Base-by-base conservation (phyloP, 2,329 filamentous ascomycete genomes). In the Aureobasidium sp. region DNA sequence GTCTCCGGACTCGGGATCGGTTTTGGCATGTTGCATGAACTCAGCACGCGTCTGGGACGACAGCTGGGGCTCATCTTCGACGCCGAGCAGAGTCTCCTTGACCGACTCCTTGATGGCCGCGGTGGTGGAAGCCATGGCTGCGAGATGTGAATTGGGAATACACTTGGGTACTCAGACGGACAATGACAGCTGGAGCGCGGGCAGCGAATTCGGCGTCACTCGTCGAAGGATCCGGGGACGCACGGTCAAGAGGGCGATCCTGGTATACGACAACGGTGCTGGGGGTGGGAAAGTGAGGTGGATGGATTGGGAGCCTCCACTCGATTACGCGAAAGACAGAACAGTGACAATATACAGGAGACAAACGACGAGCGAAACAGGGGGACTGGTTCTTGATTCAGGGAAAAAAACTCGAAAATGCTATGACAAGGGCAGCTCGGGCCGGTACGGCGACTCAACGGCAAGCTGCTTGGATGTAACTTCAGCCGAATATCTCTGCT, bases 1-100 rank as follows among this genome's bases (percentile, higher is more conserved):
- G 70, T 97, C 90, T 63, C 89, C 92, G 11, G 86, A 82, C 68
- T 85, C 81, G 64, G 87, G 80, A 71, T 96, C 90, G 74, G 87
- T 88, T 71, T 83, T 77, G 44, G 94, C 90, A 79, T 92, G 81
- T 71, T 84, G 84, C 69, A 86, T 77, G 76, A 97, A 99, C 65
- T 86, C 86, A 63, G 85, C 80, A 76, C 87, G 89, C 66, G 87
- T 87, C 74, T 92, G 87, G 65, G 84, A 81, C 53, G 91, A 91
- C 67, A 93, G 77, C 73, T 88, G 81, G 34, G 81, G 76, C 41
- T 79, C 75, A 29, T 68, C 64, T 62, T 78, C 75, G 61, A 76
- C 77, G 67, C 90, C 91, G 64, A 94, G 77, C 69, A 96, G 82
- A 69, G 84, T 67, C 70, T 79, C 78, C 67, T 76, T 75, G 65